Conservation (phyloP, 2,329 filamentous ascomycete species). For the Pseudocercospora ulei region DNA sequence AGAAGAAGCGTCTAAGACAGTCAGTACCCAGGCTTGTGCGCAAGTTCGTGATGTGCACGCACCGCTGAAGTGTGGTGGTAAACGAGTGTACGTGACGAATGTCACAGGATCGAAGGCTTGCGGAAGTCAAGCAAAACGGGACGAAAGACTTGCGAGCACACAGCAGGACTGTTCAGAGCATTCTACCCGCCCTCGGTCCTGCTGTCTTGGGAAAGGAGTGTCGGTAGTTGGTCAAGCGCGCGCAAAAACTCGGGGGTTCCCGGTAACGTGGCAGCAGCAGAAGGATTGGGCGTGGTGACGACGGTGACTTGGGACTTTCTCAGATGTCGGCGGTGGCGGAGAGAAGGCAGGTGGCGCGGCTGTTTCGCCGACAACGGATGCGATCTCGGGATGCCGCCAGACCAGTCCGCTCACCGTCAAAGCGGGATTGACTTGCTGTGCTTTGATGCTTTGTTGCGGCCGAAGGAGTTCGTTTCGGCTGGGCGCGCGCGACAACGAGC, state of each 20-base stretch:
- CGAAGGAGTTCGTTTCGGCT: conserved; percentile 15
- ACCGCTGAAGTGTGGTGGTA: conserved; percentile 36
- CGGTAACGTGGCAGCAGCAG: conserved; percentile 1
- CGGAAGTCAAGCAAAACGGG: conserved; percentile 21
- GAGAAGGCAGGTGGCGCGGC: conserved; percentile 17
- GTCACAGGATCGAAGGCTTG: conserved; percentile 29
- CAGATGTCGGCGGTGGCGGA: conserved; percentile 8
- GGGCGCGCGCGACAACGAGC: conserved; percentile 17
- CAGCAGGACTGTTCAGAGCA: conserved; percentile 23
- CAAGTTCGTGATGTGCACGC: conserved; percentile 10
- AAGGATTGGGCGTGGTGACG: conserved; percentile 6
- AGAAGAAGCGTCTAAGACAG: conserved; percentile 14
- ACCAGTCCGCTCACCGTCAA: conserved; percentile 16
- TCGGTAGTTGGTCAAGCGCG: conserved; percentile 28
- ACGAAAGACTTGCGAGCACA: conserved; percentile 11
- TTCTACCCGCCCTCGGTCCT: conserved; percentile 21
- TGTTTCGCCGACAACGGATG: conserved; percentile 19
- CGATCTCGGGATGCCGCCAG: conserved; percentile 17
- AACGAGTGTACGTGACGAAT: conserved; percentile 47
- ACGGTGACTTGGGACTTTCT: conserved; percentile 8
- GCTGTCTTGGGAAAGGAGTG: conserved; percentile 26
- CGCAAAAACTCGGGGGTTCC: conserved; percentile 7
- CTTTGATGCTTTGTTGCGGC: conserved; percentile 14
- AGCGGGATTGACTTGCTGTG: not conserved
- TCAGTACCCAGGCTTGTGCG: conserved; percentile 7